These are phyloP conservation scores for Citrullus mucosospermus DNA, from an alignment of 306 rosid species.

Conservation along the genomic window DNA sequence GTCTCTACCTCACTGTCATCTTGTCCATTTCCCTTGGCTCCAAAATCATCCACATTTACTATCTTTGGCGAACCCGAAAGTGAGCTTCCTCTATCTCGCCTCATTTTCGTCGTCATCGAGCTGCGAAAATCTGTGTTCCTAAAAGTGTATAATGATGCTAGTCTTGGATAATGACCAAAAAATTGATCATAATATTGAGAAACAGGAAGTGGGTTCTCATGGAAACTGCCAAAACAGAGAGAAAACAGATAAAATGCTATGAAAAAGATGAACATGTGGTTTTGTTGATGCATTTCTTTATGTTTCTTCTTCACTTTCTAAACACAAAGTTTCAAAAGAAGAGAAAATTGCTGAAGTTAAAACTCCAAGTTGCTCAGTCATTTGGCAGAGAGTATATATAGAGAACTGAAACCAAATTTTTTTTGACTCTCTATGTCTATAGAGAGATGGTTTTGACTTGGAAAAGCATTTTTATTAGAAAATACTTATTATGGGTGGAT, in stretches of 20 bases:
- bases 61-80: not conserved
- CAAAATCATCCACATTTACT: conserved; percentile 44
- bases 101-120: not conserved
- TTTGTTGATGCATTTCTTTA: not conserved
- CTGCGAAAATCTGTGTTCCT: not conserved
- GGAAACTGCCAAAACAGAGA: conserved; percentile 4
- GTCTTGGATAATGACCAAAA: not conserved
- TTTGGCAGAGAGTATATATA: not conserved
- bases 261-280: not conserved
- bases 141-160: not conserved
- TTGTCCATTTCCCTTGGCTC: conserved; percentile 39
- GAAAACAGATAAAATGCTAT: not conserved
- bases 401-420: not conserved
- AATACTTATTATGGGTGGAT: not conserved
- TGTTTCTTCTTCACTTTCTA: not conserved
- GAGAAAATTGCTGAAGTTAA: not conserved
- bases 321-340: not conserved
- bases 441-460: not conserved
- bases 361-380: not conserved
- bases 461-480: not conserved
- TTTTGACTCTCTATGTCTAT: not conserved
- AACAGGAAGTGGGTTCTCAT: not conserved
- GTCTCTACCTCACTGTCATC: conserved; percentile 38
- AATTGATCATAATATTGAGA: not conserved
- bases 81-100: not conserved